Base-by-base conservation (phyloP, 2,329 filamentous ascomycete species). In the Lithohypha guttulata region DNA sequence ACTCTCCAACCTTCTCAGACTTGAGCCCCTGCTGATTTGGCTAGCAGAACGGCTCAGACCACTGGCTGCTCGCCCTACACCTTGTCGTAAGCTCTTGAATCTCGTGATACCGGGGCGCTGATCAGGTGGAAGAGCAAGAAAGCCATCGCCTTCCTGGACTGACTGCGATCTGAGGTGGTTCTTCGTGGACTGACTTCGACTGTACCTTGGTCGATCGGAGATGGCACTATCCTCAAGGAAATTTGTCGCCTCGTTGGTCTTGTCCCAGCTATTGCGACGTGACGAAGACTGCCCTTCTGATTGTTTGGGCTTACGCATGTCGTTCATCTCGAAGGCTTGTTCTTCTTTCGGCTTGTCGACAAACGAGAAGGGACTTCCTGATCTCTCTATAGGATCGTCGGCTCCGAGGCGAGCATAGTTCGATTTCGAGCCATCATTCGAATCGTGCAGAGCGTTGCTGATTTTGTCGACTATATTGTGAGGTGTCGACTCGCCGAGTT, bases 1-100 rank as follows among this genome's bases (percentile, higher is more conserved):
- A 42, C 49, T 52, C 6, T 86, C 84, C 36, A 91, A 96, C 58
- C 96, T 96, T 55, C 73, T 84, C 50, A 96, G 95, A 62, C 79
- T 96, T 13, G 84, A 81, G 40, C 83, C 93, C 43, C 91, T 96
- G 61, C 70, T 98, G 43, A 86, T 94, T 59, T 39, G 43, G 23
- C 46, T 47, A 11, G 45, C 47, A 14, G 83, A 93, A 43, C 91
- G 95, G 61, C 70, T 96, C 42, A 86, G 94, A 59, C 31, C 41
- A 14, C 42, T 46, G 9, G 46, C 44, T 35, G 48, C 46, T 19
- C 46, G 36, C 2, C 29, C 42, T 2, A 52, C 48, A 19, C 49
- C 46, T 11, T 27, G 31, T 34, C 49, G 42, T 29, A 52, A 43
- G 34, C 49, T 52, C 43, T 52, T 50, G 42, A 52, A 52, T 20